phyloP scores from a whole-genome alignment of 1,139 yeast genomes.

The Taphrina flavorubra region DNA sequence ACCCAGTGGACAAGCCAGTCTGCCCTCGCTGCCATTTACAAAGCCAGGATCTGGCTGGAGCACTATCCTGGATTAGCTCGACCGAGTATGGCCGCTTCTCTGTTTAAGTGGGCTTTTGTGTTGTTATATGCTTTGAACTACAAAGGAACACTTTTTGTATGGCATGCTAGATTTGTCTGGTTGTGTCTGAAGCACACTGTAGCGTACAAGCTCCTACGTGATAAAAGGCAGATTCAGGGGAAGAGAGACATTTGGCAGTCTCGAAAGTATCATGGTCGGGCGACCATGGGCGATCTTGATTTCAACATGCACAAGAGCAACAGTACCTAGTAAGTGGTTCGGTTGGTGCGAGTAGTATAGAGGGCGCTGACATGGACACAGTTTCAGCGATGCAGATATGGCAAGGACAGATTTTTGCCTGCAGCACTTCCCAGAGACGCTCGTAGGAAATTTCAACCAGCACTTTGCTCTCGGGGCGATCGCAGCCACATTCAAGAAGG shows the following conservation, averaged over 20 bases:
- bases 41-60: no score
- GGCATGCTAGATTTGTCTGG: constrained; percentile 35
- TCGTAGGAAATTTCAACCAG: constrained; percentile 59
- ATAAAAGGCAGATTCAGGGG: neutral
- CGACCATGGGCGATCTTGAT: constrained; percentile 81
- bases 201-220: constrained; percentile 20
- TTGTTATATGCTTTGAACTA: constrained; percentile 30
- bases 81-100: neutral
- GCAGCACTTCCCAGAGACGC: constrained; percentile 53
- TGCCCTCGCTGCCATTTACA: no score
- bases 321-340: constrained; percentile 62
- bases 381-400: constrained; percentile 76
- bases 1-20: no score
- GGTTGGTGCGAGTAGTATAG: no score
- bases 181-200: constrained; percentile 32
- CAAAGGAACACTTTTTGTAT: constrained; percentile 28
- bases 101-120: constrained; percentile 27
- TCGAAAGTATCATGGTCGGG: constrained; percentile 59
- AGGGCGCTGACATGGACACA: neutral
- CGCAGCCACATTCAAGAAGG: constrained; percentile 69
- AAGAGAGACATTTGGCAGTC: constrained; percentile 29
- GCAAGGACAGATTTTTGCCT: constrained; percentile 59
- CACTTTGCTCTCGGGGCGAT: constrained; percentile 81
- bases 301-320: constrained; percentile 86
- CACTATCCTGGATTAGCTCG: no score